A percentile compares a stretch with the other conserved stretches of the same genome.
Evolutionary conservation across 768 basidiomycete genomes (phyloP).

Genomic region (Mycena leptocephala): DNA sequence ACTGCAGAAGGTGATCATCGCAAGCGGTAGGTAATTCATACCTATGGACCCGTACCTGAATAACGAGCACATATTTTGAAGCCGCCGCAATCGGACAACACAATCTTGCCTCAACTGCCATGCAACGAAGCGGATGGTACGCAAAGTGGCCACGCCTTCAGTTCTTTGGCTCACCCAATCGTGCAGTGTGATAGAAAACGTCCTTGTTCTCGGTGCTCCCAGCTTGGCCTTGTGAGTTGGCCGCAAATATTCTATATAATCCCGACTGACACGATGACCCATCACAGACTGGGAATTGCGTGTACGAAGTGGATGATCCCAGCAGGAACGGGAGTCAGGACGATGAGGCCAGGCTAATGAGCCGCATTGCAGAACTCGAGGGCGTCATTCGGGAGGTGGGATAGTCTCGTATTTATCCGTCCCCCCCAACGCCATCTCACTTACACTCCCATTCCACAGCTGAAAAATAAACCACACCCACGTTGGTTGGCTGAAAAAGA

Average conservation of each 20-base stretch:
- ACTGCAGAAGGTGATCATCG: conserved; percentile 21
- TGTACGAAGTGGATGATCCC: conserved; percentile 75
- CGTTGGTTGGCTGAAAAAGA: conserved; percentile 64
- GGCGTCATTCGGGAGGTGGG: conserved; percentile 70
- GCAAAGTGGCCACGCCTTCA: not conserved
- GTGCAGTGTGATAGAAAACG: conserved; percentile 64
- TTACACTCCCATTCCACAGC: conserved; percentile 41
- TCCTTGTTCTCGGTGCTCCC: conserved; percentile 50
- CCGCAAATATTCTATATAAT: no score
- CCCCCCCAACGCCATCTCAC: not conserved
- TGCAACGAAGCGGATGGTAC: conserved; percentile 71
- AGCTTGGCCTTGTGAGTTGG: conserved; percentile 27
- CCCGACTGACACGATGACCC: not conserved
- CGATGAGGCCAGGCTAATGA: conserved; percentile 66
- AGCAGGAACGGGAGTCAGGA: conserved; percentile 57
- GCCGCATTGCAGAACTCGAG: conserved; percentile 73
- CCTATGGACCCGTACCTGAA: not conserved
- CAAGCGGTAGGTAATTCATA: conserved; percentile 7
- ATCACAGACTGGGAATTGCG: conserved; percentile 70
- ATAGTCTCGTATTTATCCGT: not conserved
- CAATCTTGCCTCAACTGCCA: conserved; percentile 71
- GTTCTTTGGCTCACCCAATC: not conserved
- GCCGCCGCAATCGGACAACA: conserved; percentile 66
- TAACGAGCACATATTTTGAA: conserved; percentile 10
- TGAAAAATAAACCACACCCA: conserved; percentile 70